Evolutionary conservation across 495 filamentous ascomycete species (phyloP), one percentile per base, ranked within the genome.

Genomic region (Achaetomiella virescens): DNA sequence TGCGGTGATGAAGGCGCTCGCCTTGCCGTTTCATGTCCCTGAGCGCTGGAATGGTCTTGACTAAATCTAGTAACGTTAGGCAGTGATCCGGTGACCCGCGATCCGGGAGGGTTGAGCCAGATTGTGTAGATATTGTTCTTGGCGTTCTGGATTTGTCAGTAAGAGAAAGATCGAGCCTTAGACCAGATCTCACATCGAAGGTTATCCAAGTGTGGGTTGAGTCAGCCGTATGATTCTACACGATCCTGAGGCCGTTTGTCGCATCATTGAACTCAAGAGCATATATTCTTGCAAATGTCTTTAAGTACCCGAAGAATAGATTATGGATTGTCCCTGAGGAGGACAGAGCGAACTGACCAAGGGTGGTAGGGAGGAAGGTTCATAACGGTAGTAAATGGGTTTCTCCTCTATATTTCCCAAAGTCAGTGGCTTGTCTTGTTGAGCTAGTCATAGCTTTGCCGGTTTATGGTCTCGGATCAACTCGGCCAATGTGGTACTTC

Each of bases 21-120:
- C 68, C 17, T 43, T 57, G 29, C 60, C 64, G 0, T 44, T 14
- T 52, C 72, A 72, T 15, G 82, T 83, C 31, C 78, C 80, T 7
- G 81, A 81, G 18, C n/a, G 83, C 87, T 14, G 83, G 74, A 57
- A 90, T 71, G 64, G 82, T 85, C 0, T 80, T 80, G 52, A 87
- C 81, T 42, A 85, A 74, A 54, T 84, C 82, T 58, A 81, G 81
- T 3, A 76, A 73, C 6, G 72, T 75, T n/a, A n/a, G 12, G 76
- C 75, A 50, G 79, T 72, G 17, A 82, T 69, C 44, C 85, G 81
- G 59, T 69, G 72, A 49, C 62, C 67, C 24, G 69, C 56, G 25
- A 71, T 68, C 2, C 59, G 58, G 2, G 67, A 58, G 10, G 45
- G 12, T 55, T 60, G 4, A 52, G 57, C 12, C 58, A 70, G 47